These are phyloP conservation scores for Psilocybe tampanensis DNA, from an alignment of 768 basidiomycete species.

Conservation along the genomic window DNA sequence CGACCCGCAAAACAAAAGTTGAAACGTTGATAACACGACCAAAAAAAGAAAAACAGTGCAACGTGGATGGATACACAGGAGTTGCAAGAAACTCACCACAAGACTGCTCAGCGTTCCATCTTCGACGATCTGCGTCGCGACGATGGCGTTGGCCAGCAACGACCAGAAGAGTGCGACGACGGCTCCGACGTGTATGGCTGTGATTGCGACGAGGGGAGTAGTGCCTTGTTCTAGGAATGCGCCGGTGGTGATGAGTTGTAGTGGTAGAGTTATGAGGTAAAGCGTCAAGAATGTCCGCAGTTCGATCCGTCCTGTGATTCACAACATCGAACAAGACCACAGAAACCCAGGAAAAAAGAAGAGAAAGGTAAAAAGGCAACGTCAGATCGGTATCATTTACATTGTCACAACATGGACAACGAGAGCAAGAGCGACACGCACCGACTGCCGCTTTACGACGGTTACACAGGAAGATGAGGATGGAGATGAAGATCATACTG, in stretches of 20 bases:
- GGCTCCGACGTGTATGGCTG: slow-evolving; percentile 78
- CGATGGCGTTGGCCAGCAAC: slow-evolving; percentile 72
- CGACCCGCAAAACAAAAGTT: too few relatives aligned
- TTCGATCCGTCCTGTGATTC: slow-evolving; percentile 61
- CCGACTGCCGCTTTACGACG: slow-evolving; percentile 87
- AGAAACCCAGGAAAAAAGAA: neutral
- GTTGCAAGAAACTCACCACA: slow-evolving; percentile 57
- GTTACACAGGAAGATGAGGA: slow-evolving; percentile 58
- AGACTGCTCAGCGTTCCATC: slow-evolving; percentile 80
- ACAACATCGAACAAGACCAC: neutral
- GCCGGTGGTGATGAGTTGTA: slow-evolving; percentile 84
- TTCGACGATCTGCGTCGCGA: slow-evolving; percentile 91
- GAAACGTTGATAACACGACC: neutral
- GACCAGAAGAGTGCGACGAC: slow-evolving; percentile 82
- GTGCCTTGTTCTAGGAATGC: slow-evolving; percentile 79
- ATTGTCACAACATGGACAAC: neutral
- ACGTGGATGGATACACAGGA: neutral
- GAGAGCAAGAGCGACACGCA: slow-evolving; percentile 18
- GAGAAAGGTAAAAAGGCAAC: neutral
- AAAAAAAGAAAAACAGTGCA: neutral
- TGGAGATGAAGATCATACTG: slow-evolving; percentile 60
- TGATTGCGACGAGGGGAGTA: slow-evolving; percentile 65
- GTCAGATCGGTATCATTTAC: neutral
- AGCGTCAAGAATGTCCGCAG: slow-evolving; percentile 64
- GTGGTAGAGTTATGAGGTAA: slow-evolving; percentile 71